Conservation (phyloP, 73 alveolate genomes). For the Urostyla sp. region DNA sequence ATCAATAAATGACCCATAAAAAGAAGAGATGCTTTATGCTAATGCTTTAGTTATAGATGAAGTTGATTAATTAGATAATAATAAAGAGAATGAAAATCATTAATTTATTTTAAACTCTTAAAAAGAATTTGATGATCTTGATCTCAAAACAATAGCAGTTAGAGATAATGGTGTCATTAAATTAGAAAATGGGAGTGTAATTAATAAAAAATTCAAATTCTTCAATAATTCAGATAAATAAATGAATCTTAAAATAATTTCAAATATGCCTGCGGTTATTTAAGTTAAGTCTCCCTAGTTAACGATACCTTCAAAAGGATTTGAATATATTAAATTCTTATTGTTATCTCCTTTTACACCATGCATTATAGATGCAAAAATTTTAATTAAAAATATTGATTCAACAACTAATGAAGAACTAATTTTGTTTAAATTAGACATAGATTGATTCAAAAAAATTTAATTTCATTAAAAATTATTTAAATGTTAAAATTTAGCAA, state of each 20-base stretch:
- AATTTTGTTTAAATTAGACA: slow-evolving; percentile 23
- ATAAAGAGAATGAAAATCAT: neutral
- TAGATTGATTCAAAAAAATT: slow-evolving; percentile 11
- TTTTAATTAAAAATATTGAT: slow-evolving; percentile 27
- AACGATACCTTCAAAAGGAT: slow-evolving; percentile 31
- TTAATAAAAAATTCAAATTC: slow-evolving; percentile 39
- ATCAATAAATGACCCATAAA: slow-evolving; percentile 19
- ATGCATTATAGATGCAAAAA: slow-evolving; percentile 47
- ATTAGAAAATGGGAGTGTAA: slow-evolving; percentile 23
- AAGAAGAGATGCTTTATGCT: slow-evolving; percentile 35
- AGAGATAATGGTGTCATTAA: slow-evolving; percentile 35
- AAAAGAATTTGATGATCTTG: slow-evolving; percentile 13
- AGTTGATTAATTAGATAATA: neutral
- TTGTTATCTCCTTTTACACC: slow-evolving; percentile 38
- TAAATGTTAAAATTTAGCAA: neutral
- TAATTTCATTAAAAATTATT: neutral
- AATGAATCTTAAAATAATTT: slow-evolving; percentile 4
- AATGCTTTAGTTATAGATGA: slow-evolving; percentile 23
- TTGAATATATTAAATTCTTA: slow-evolving; percentile 39
- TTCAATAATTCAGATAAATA: slow-evolving; percentile 12
- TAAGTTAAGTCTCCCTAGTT: neutral
- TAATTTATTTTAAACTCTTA: neutral
- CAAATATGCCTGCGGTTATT: slow-evolving; percentile 22
- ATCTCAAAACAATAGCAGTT: slow-evolving; percentile 25
- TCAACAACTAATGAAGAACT: slow-evolving; percentile 12